Percentiles rank a stretch among this genome's conserved stretches.
phyloP scores from a whole-genome alignment of 1,139 yeast genomes.

The Sugiyamaella neomexicana region DNA sequence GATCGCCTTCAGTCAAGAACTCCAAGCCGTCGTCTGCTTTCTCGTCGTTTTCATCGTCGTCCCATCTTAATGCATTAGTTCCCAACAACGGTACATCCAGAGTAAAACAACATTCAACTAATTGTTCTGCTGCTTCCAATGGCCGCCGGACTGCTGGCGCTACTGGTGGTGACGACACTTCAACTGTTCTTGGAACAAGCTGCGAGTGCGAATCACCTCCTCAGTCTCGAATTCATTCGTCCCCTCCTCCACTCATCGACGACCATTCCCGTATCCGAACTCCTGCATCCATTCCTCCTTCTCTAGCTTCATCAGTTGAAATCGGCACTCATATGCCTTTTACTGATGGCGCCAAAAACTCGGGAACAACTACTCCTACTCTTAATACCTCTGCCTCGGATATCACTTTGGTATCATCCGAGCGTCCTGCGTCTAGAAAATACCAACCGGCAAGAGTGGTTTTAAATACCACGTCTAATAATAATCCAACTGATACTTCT shows the following conservation, averaged over 20 bases:
- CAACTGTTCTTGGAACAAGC: constrained; percentile 25
- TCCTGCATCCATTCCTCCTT: constrained; percentile 34
- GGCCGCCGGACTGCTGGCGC: background rate
- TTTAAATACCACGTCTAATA: constrained; percentile 12
- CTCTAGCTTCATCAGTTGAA: constrained; percentile 27
- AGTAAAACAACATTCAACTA: constrained; percentile 6
- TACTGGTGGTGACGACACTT: background rate
- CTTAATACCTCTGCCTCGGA: constrained; percentile 3
- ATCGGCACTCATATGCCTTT: constrained; percentile 41
- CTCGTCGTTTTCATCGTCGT: constrained; percentile 22
- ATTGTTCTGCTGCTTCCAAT: constrained; percentile 12
- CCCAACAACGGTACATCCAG: background rate
- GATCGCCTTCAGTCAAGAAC: constrained; percentile 5
- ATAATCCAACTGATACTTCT: constrained; percentile 10
- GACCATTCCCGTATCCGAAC: constrained; percentile 38
- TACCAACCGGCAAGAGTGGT: constrained; percentile 19
- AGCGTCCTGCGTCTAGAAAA: constrained; percentile 5
- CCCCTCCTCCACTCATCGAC: constrained; percentile 30
- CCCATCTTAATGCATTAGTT: constrained; percentile 20
- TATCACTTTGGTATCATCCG: constrained; percentile 4
- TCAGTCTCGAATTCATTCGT: constrained; percentile 21
- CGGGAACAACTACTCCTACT: constrained; percentile 6
- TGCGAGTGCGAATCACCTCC: constrained; percentile 29
- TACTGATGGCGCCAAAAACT: constrained; percentile 17
- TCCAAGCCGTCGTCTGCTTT: constrained; percentile 28